These are phyloP conservation scores for Calamus simplicifolius DNA, from an alignment of 176 grass and related monocot genomes.

Conservation along the genomic window DNA sequence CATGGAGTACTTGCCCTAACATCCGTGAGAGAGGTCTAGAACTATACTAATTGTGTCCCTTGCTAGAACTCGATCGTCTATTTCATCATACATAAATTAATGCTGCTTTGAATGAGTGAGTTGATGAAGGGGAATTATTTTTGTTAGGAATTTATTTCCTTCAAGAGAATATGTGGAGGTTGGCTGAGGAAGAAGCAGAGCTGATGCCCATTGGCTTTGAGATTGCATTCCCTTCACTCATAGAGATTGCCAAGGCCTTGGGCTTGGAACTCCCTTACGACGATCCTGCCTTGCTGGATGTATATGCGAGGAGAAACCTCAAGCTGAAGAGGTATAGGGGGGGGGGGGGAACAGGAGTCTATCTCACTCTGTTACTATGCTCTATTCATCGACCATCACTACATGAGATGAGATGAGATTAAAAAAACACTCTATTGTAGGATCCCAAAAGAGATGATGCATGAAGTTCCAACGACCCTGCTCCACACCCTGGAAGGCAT, in stretches of 20 bases:
- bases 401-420: too few relatives aligned
- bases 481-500: conserved; percentile 86
- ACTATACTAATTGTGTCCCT: background rate
- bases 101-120: too few relatives aligned
- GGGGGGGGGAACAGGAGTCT: too few relatives aligned
- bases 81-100: too few relatives aligned
- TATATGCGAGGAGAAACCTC: conserved; percentile 42
- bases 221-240: conserved; percentile 79
- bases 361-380: too few relatives aligned
- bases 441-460: conserved; percentile 80
- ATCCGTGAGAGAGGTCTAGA: conserved; percentile 37
- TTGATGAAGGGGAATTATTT: too few relatives aligned
- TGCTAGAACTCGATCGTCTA: background rate
- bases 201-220: conserved; percentile 96
- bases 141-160: conserved; percentile 47
- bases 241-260: conserved; percentile 50
- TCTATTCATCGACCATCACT: too few relatives aligned
- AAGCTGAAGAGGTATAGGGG: conserved; percentile 93
- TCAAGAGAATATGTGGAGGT: conserved; percentile 60
- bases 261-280: conserved; percentile 49
- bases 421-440: conserved; percentile 7
- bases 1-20: conserved; percentile 38
- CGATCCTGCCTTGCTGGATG: conserved; percentile 41
- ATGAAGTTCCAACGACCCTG: conserved; percentile 63
- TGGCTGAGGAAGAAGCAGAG: conserved; percentile 52